Conservation (phyloP, 2,329 filamentous ascomycete species). For the Xylaria polymorpha region DNA sequence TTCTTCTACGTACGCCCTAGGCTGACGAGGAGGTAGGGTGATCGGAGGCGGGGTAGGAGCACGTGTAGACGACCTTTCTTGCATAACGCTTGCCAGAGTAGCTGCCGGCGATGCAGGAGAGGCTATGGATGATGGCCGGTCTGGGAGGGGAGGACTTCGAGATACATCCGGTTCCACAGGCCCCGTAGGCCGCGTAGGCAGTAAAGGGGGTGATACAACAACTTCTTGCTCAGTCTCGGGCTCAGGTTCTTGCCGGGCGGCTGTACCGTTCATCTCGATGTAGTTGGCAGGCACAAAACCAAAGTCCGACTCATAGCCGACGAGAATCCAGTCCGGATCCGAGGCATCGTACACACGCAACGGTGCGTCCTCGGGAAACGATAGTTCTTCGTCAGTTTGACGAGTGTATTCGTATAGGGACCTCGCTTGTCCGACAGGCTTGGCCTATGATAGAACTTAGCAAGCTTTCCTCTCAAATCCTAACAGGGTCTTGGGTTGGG, state of each 20-base stretch:
- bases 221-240: conserved; percentile 45
- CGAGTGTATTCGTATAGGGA: conserved; percentile 98
- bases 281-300: conserved; percentile 98
- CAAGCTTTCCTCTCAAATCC: conserved; percentile 59
- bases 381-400: conserved; percentile 97
- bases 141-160: conserved; percentile 55
- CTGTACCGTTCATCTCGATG: conserved; percentile 75
- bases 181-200: conserved; percentile 57
- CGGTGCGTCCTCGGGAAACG: conserved; percentile 87
- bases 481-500: conserved; percentile 53
- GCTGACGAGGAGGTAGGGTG: conserved; percentile 60
- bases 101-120: conserved; percentile 58
- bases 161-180: conserved; percentile 52
- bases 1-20: conserved; percentile 71
- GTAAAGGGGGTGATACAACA: conserved; percentile 53
- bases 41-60: conserved; percentile 64
- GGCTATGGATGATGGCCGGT: conserved; percentile 46
- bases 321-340: conserved; percentile 96
- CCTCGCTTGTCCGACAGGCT: conserved; percentile 76
- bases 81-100: conserved; percentile 68
- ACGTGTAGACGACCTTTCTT: conserved; percentile 56
- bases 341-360: conserved; percentile 89
- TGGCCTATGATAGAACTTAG: conserved; percentile 61
- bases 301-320: conserved; percentile 84
- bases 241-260: conserved; percentile 50